Evolutionary conservation across 1,284 basidiomycete species (phyloP).

Genomic region (Cystobasidium pallidum): DNA sequence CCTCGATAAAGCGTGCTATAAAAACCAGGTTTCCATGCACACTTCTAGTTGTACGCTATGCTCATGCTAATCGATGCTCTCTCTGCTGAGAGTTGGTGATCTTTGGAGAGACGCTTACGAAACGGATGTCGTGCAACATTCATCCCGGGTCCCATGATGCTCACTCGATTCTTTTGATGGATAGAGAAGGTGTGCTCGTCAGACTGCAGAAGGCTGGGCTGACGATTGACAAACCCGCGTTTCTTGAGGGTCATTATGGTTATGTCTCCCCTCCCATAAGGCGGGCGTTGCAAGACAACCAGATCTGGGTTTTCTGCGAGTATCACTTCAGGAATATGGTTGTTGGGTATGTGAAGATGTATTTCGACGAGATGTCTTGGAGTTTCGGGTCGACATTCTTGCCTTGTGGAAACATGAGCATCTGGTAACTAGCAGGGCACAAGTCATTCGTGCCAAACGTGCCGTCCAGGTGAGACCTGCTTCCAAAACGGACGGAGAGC

Average conservation of each 20-base stretch:
- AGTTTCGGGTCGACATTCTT: no score
- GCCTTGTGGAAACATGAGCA: neutral
- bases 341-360: no score
- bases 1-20: no score
- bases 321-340: no score
- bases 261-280: neutral
- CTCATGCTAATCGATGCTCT: neutral
- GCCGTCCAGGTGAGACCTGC: no score
- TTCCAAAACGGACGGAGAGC: no score
- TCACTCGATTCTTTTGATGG: neutral
- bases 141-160: neutral
- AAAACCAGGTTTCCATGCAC: neutral
- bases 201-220: neutral
- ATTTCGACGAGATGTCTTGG: no score
- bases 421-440: neutral
- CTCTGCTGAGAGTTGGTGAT: no score
- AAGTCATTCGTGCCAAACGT: no score
- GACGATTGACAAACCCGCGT: neutral
- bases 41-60: neutral
- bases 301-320: no score
- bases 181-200: neutral
- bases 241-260: neutral
- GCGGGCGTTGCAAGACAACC: no score
- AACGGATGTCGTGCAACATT: neutral
- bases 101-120: neutral